Base-by-base conservation (phyloP, 179 eudicot species). In the Silene noctiflora region DNA sequence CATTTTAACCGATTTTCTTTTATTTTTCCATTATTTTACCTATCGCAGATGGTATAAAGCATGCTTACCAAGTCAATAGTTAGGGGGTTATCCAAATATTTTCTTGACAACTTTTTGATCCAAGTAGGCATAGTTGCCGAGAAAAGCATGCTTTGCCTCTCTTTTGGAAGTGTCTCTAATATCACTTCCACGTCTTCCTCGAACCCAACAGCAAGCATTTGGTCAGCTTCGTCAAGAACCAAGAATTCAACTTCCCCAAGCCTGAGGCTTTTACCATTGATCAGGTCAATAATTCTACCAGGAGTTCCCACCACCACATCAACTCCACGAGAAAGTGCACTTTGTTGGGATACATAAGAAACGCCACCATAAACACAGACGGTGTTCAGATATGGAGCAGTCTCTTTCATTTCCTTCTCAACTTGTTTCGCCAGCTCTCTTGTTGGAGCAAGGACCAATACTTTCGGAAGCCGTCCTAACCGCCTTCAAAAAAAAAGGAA, bases 81-180 rank as follows among this genome's bases (percentile, higher is more conserved):
- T 82, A 93, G 71, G 61, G 99, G 97, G 81, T 81, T 89, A 71
- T 88, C 76, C 82, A 95, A 71, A 79, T 88, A 88, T 76, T 91
- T 95, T 82, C 97, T 84, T 0, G 99, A 82, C 79, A 95, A 75
- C 78, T 93, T 91, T 82, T 95, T 93, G 25, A 95, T 91, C 99
- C 99, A 95, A 67, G 76, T 73, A 82, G 99, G 99, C 97, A 95
- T 93, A 33, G 99, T 95, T 27, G 99, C 99, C 0, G 99, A 95
- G 82, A 95, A 95, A 88, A 93, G 98, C 99, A 95, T 95, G 85
- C 97, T 91, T 83, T 95, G 99, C 85, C 97, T 88, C 86, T 88
- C 19, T 35, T 89, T 39, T 46, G 99, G 99, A 75, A 93, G 91
- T 35, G 77, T 82, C 76, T 88, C 88, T 68, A 95, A 79, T 84